Evolutionary conservation across 257 asterid species (phyloP).

Genomic region (Solanum bukasovii): DNA sequence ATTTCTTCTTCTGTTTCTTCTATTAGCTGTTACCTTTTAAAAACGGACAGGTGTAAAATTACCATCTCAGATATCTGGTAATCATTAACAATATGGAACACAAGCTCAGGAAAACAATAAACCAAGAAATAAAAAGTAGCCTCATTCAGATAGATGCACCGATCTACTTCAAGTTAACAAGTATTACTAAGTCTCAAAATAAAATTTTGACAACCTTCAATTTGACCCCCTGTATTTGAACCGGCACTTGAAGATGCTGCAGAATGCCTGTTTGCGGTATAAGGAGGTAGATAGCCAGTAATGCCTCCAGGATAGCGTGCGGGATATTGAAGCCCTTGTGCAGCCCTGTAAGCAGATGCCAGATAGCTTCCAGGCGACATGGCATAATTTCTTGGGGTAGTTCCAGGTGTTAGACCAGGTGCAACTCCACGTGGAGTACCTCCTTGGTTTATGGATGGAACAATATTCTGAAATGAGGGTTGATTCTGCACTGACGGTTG

Average conservation of each 20-base stretch:
- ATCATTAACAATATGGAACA: neutral
- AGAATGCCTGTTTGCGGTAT: constrained; percentile 41
- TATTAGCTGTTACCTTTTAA: neutral
- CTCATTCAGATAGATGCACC: neutral
- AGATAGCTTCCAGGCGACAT: constrained; percentile 43
- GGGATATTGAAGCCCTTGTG: constrained; percentile 70
- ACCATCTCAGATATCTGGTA: neutral
- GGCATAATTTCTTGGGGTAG: constrained; percentile 53
- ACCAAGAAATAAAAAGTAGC: neutral
- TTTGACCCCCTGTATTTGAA: constrained; percentile 55
- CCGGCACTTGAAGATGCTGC: constrained; percentile 83
- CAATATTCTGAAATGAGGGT: constrained; percentile 50
- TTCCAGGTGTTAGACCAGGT: constrained; percentile 54
- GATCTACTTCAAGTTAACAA: neutral
- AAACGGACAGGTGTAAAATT: neutral
- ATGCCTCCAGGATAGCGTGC: constrained; percentile 51
- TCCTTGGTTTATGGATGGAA: constrained; percentile 58
- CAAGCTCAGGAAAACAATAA: neutral
- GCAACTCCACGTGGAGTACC: constrained; percentile 44
- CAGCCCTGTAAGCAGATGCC: constrained; percentile 47
- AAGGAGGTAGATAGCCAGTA: constrained; percentile 48
- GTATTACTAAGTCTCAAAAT: neutral
- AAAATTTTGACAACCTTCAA: constrained; percentile 51
- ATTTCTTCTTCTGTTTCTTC: neutral
- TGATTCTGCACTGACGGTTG: constrained; percentile 53